Evolutionary conservation across 371 early-diverging fungal genomes (phyloP).

Genomic region (Lichtheimia ornata): DNA sequence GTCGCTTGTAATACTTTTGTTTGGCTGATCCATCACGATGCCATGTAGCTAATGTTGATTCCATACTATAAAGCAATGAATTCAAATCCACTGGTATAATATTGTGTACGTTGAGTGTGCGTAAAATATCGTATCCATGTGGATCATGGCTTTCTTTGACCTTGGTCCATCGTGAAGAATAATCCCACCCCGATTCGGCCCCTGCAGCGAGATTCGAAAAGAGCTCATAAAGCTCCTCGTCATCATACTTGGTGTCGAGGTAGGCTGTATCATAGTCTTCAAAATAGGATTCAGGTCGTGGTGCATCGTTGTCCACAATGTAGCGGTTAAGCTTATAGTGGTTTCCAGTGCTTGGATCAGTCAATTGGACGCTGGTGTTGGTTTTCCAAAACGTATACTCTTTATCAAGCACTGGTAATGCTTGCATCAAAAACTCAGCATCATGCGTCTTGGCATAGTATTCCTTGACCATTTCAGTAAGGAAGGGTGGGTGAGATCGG

Average conservation of each 20-base stretch:
- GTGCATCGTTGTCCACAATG: constrained; percentile 55
- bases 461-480: constrained; percentile 70
- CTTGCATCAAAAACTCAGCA: constrained; percentile 40
- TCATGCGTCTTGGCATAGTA: constrained; percentile 63
- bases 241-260: constrained; percentile 26
- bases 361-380: constrained; percentile 52
- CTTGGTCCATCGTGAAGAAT: constrained; percentile 72
- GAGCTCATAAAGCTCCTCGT: constrained; percentile 29
- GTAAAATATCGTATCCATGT: constrained; percentile 38
- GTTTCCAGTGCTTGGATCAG: neutral
- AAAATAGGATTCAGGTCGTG: constrained; percentile 81
- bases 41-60: constrained; percentile 60
- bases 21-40: constrained; percentile 13
- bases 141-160: constrained; percentile 19
- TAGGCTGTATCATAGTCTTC: constrained; percentile 71
- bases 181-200: constrained; percentile 95
- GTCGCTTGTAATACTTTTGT: constrained; percentile 30
- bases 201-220: constrained; percentile 78
- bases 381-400: constrained; percentile 75
- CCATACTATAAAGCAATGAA: constrained; percentile 78
- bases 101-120: constrained; percentile 56
- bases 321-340: constrained; percentile 56
- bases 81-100: constrained; percentile 89
- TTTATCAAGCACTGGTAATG: constrained; percentile 56
- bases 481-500: constrained; percentile 89